These are phyloP conservation scores for Gracilaria vermiculophylla DNA, from an alignment of 23 red algal genomes.

Conservation along the genomic window DNA sequence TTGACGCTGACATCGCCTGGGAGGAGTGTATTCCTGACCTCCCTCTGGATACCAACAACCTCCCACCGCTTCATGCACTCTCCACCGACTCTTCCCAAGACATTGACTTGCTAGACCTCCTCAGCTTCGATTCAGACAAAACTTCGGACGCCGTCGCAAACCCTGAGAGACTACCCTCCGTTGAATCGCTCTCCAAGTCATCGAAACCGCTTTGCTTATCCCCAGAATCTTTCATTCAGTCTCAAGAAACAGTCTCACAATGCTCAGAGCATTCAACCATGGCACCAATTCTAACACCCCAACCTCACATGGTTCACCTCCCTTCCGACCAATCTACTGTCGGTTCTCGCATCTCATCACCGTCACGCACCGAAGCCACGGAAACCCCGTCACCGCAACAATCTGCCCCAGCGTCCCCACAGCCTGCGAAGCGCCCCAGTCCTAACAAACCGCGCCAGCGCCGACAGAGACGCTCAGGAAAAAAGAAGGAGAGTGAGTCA, in stretches of 20 bases:
- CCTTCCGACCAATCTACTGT: conserved; percentile 11
- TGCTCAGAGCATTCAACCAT: conserved; percentile 25
- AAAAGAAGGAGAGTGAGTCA: neutral
- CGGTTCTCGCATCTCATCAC: conserved; percentile 31
- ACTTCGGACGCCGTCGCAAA: neutral
- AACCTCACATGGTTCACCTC: neutral
- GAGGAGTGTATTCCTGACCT: conserved; percentile 60
- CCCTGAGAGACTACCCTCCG: neutral
- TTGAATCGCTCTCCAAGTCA: conserved; percentile 14
- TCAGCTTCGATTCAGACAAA: conserved; percentile 30
- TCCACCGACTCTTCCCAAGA: conserved; percentile 11
- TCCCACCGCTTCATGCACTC: conserved; percentile 55
- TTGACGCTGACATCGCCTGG: conserved; percentile 67
- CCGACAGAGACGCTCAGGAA: neutral
- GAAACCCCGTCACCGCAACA: conserved; percentile 19
- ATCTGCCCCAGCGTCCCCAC: neutral
- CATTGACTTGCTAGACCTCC: conserved; percentile 35
- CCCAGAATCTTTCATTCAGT: neutral
- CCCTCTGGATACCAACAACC: conserved; percentile 26
- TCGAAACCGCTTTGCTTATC: neutral
- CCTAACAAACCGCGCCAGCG: neutral
- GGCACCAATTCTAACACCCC: neutral
- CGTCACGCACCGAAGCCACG: neutral
- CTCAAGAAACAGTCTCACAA: conserved; percentile 26
- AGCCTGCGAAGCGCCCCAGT: neutral